Conservation (phyloP, 352 stramenopile species). For the Globisporangium spinosum region DNA sequence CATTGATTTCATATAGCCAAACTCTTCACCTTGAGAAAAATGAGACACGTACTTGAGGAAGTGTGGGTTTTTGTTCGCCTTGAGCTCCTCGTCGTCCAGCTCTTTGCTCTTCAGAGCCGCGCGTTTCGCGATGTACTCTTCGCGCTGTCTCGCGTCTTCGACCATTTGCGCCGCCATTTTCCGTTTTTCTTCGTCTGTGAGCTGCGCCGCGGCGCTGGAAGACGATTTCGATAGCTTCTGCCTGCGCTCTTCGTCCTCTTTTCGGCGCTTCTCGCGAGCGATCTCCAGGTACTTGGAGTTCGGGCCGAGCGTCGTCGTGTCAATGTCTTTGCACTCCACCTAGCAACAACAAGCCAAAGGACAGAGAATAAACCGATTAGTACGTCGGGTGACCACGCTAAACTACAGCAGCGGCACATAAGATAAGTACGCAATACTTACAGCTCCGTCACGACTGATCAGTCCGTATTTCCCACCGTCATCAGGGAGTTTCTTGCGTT, state of each 20-base stretch:
- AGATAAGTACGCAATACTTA: constrained; percentile 18
- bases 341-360: constrained; percentile 13
- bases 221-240: constrained; percentile 54
- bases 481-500: constrained; percentile 22
- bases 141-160: constrained; percentile 64
- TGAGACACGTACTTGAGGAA: constrained; percentile 64
- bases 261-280: constrained; percentile 58
- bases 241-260: constrained; percentile 66
- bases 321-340: constrained; percentile 66
- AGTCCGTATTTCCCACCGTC: constrained; percentile 63
- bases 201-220: constrained; percentile 14
- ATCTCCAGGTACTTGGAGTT: constrained; percentile 74
- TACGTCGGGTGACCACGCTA: background rate
- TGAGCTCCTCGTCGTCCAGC: constrained; percentile 50
- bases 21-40: background rate
- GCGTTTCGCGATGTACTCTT: constrained; percentile 56
- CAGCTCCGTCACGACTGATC: constrained; percentile 48
- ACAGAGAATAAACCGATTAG: background rate
- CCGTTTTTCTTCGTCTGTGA: constrained; percentile 62
- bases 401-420: background rate
- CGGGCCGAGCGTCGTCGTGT: constrained; percentile 72
- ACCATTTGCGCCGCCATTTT: constrained; percentile 66
- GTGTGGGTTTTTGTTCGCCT: constrained; percentile 54
- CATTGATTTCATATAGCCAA: background rate
- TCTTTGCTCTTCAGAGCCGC: constrained; percentile 47